These are phyloP conservation scores for Euphrasia confusa DNA, from an alignment of 257 asterid genomes.

Conservation along the genomic window DNA sequence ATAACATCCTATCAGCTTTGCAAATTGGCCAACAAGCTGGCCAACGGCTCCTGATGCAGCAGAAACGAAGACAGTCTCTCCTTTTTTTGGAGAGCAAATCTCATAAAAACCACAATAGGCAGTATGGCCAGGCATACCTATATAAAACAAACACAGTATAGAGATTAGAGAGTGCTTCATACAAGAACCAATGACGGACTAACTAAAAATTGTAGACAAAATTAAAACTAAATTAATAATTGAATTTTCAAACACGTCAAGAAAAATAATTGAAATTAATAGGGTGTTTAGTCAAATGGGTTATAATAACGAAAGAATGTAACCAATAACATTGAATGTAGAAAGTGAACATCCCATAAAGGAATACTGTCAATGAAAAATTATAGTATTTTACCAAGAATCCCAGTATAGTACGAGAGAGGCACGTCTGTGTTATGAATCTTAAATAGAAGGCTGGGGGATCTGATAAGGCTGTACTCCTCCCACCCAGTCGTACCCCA, in stretches of 20 bases:
- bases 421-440: conserved; percentile 26
- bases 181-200: not conserved
- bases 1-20: conserved; percentile 45
- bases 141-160: not conserved
- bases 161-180: not conserved
- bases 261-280: no score
- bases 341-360: no score
- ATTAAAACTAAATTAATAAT: no score
- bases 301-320: no score
- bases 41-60: conserved; percentile 58
- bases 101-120: conserved; percentile 42
- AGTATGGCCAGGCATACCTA: conserved; percentile 46
- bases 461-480: conserved; percentile 31
- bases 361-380: not conserved
- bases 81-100: conserved; percentile 36
- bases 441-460: not conserved
- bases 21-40: conserved; percentile 56
- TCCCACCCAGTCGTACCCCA: conserved; percentile 39
- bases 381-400: conserved; percentile 26
- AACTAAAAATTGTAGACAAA: not conserved
- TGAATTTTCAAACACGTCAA: no score
- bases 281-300: no score
- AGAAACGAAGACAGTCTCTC: conserved; percentile 39
- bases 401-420: conserved; percentile 56
- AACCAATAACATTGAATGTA: no score